Conservation (phyloP, 1,139 yeast species). For the Debaryomycetaceae sp. region DNA sequence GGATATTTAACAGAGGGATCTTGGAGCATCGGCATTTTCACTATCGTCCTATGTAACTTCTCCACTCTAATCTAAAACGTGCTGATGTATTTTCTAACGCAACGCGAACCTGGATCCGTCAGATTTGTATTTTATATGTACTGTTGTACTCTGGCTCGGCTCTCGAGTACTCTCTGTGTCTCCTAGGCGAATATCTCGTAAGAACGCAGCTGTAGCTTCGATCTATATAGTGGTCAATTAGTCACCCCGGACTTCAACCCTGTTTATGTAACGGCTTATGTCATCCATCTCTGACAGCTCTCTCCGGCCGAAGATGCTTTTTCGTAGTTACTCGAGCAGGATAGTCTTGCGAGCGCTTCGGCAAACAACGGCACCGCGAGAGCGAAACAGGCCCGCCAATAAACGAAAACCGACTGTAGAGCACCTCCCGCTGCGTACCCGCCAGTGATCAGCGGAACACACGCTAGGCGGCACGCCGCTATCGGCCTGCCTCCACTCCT, state of each 20-base stretch:
- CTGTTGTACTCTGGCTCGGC: too few species aligned
- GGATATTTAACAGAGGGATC: slow-evolving; percentile 80
- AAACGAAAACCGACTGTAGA: not conserved
- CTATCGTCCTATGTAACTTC: not conserved
- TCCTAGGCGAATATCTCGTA: too few species aligned
- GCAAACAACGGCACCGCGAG: not conserved
- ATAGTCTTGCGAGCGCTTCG: not conserved
- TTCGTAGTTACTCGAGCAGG: not conserved
- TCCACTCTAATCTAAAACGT: not conserved
- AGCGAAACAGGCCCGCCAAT: not conserved
- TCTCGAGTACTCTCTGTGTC: too few species aligned
- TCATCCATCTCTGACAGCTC: not conserved
- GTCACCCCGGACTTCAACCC: not conserved
- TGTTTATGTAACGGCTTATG: not conserved
- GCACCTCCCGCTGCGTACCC: too few species aligned
- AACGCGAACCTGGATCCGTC: too few species aligned
- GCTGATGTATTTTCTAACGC: not conserved
- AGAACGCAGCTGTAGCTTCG: too few species aligned
- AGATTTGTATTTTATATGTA: too few species aligned
- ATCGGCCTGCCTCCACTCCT: not conserved
- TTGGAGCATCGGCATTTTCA: slow-evolving; percentile 36
- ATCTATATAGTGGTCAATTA: not conserved
- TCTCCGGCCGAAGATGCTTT: not conserved
- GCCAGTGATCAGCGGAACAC: too few species aligned
- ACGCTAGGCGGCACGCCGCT: not conserved